A percentile compares a stretch with the other conserved stretches of the same genome.
Conservation (phyloP, 2,329 filamentous ascomycete species). For the Fusarium fracticaudum region DNA sequence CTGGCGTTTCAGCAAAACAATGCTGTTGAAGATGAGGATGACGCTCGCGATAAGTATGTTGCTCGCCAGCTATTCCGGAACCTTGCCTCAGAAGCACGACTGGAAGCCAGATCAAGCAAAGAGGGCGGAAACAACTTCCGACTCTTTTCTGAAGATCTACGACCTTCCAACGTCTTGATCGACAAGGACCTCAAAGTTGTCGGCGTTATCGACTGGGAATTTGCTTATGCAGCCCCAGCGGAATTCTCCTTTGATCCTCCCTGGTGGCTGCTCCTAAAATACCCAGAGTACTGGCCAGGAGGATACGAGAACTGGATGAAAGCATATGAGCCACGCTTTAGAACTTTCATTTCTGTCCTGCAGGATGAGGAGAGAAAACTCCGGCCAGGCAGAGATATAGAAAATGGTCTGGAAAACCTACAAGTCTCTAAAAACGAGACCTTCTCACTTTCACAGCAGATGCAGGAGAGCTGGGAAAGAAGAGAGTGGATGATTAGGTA, state of each 20-base stretch:
- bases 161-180: neutral
- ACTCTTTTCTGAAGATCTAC: neutral
- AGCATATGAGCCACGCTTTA: neutral
- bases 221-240: neutral
- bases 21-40: neutral
- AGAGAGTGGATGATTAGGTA: neutral
- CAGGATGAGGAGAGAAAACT: neutral
- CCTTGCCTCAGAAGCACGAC: neutral
- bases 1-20: neutral
- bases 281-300: neutral
- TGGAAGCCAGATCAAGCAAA: neutral
- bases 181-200: neutral
- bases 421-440: neutral
- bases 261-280: neutral
- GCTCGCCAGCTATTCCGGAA: neutral
- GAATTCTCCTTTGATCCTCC: neutral
- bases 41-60: neutral
- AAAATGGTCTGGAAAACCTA: neutral
- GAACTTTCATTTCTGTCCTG: neutral
- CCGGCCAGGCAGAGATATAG: neutral
- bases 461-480: neutral
- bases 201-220: neutral
- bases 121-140: neutral
- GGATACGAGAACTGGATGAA: neutral
- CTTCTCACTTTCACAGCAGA: neutral